phyloP scores from a whole-genome alignment of 1,139 yeast species.

The Debaryomyces singareniensis region DNA sequence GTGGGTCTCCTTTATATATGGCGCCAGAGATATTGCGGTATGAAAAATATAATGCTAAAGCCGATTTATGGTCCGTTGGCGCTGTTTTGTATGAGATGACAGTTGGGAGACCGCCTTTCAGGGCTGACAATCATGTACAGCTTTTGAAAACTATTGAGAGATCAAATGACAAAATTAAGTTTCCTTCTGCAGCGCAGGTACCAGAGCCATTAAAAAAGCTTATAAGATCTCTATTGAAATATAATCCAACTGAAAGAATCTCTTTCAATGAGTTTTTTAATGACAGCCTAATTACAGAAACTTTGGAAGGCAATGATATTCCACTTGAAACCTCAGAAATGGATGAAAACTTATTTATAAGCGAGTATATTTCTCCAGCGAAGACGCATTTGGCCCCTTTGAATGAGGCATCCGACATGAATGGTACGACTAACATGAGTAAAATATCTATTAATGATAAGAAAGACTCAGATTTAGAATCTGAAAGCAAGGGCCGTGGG shows the following conservation, averaged over 20 bases:
- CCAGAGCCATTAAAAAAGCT: slow-evolving; percentile 61
- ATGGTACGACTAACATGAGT: not conserved
- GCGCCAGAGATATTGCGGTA: slow-evolving; percentile 94
- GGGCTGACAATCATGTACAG: slow-evolving; percentile 89
- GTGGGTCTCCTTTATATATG: slow-evolving; percentile 97
- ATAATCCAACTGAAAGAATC: slow-evolving; percentile 82
- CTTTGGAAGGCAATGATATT: slow-evolving; percentile 41
- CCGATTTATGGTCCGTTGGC: slow-evolving; percentile 97
- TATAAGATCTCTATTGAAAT: slow-evolving; percentile 69
- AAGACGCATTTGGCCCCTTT: slow-evolving; percentile 2
- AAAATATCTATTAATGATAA: not conserved
- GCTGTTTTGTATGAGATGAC: slow-evolving; percentile 94
- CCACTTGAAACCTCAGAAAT: slow-evolving; percentile 65
- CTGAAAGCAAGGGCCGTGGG: not conserved
- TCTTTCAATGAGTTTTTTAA: slow-evolving; percentile 82
- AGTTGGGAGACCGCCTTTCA: slow-evolving; percentile 91
- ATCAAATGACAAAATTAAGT: slow-evolving; percentile 67
- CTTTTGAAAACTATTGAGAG: slow-evolving; percentile 77
- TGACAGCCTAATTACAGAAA: slow-evolving; percentile 47
- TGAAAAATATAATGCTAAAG: slow-evolving; percentile 94
- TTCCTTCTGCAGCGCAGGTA: slow-evolving; percentile 59
- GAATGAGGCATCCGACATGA: not conserved
- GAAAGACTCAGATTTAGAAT: not conserved
- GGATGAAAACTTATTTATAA: slow-evolving; percentile 74
- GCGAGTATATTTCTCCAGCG: slow-evolving; percentile 62